These are phyloP conservation scores for Colletotrichum shisoi DNA, from an alignment of 2,329 filamentous ascomycete genomes.

Conservation along the genomic window DNA sequence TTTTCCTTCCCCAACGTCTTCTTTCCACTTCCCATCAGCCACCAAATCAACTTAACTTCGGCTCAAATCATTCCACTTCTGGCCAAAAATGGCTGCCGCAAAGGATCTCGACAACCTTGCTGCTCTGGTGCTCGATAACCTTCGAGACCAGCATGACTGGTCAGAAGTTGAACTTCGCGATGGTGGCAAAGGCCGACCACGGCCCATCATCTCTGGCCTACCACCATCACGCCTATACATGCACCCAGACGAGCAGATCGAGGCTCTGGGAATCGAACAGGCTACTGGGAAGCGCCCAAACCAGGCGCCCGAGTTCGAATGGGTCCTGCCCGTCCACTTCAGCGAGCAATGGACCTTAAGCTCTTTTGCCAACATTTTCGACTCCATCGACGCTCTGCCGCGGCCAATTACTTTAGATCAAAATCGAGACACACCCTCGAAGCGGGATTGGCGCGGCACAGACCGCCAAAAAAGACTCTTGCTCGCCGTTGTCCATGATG, in stretches of 20 bases:
- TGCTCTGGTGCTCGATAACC: constrained; percentile 70
- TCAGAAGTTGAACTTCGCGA: constrained; percentile 63
- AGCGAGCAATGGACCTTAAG: constrained; percentile 75
- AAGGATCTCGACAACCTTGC: constrained; percentile 43
- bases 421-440: constrained; percentile 40
- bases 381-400: constrained; percentile 61
- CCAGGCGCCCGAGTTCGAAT: constrained; percentile 70
- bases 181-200: constrained; percentile 54
- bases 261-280: constrained; percentile 69
- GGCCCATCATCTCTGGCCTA: constrained; percentile 74
- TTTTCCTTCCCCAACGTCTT: background rate
- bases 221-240: constrained; percentile 77
- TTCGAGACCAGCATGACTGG: constrained; percentile 81
- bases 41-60: background rate
- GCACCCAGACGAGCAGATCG: constrained; percentile 83
- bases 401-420: constrained; percentile 40
- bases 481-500: constrained; percentile 77
- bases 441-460: constrained; percentile 54
- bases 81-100: constrained; percentile 15
- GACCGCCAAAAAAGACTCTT: constrained; percentile 71
- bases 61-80: background rate
- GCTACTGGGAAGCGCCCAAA: constrained; percentile 55
- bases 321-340: constrained; percentile 78
- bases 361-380: constrained; percentile 74
- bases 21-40: background rate